phyloP scores from a whole-genome alignment of 768 basidiomycete species.

The Austroboletus eburneus region DNA sequence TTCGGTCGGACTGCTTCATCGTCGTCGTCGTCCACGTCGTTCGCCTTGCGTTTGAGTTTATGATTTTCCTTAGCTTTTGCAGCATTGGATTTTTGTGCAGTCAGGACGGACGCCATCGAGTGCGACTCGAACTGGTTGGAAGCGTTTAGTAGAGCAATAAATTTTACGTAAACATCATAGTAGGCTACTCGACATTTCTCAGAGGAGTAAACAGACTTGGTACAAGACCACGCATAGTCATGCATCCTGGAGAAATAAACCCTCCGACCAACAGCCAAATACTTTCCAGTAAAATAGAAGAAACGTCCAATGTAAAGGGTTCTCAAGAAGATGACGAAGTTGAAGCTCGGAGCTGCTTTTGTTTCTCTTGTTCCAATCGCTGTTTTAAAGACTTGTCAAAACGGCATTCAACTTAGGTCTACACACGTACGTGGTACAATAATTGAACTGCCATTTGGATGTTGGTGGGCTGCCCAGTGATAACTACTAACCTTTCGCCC shows the following conservation, averaged over 20 bases:
- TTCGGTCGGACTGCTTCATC: slow-evolving; percentile 39
- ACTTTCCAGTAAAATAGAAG: background rate
- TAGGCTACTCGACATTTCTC: too few species aligned
- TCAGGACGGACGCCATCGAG: slow-evolving; percentile 68
- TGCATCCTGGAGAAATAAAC: slow-evolving; percentile 6
- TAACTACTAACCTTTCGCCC: slow-evolving; percentile 90
- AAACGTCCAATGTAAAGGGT: background rate
- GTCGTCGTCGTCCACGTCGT: slow-evolving; percentile 56
- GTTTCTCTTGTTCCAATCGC: slow-evolving; percentile 87
- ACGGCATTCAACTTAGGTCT: slow-evolving; percentile 2
- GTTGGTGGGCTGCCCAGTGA: slow-evolving; percentile 91
- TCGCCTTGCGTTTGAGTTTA: slow-evolving; percentile 62
- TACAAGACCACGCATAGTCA: background rate
- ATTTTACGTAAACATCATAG: slow-evolving; percentile 28
- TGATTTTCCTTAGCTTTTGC: slow-evolving; percentile 39
- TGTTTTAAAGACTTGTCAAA: slow-evolving; percentile 27
- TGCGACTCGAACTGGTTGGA: too few species aligned
- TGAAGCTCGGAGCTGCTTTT: slow-evolving; percentile 61
- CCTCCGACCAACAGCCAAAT: slow-evolving; percentile 1
- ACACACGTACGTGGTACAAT: slow-evolving; percentile 68
- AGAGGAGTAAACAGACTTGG: too few species aligned
- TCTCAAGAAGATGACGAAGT: slow-evolving; percentile 23
- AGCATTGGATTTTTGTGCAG: slow-evolving; percentile 56
- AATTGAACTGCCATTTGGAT: slow-evolving; percentile 96
- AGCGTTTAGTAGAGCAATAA: background rate